Evolutionary conservation across 2,329 filamentous ascomycete genomes (phyloP).

Genomic region (Cladophialophora exuberans): DNA sequence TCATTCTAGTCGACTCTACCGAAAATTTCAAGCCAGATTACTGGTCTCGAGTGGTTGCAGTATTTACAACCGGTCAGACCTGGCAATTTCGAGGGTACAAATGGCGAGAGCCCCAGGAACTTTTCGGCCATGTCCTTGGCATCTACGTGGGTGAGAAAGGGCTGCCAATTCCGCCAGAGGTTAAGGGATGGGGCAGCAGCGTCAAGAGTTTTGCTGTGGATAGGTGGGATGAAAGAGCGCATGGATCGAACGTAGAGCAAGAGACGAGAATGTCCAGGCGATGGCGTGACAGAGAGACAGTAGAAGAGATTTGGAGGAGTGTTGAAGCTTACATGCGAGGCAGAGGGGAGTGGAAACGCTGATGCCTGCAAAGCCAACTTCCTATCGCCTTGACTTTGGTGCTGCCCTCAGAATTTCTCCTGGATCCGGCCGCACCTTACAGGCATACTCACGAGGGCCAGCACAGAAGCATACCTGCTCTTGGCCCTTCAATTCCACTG

Average conservation of each 20-base stretch:
- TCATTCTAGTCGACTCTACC: constrained; percentile 91
- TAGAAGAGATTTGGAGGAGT: constrained; percentile 87
- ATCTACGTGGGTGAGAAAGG: constrained; percentile 91
- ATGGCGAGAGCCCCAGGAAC: constrained; percentile 83
- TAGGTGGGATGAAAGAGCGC: constrained; percentile 67
- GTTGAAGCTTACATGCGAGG: constrained; percentile 86
- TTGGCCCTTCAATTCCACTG: no score
- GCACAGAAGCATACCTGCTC: no score
- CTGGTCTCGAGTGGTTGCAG: constrained; percentile 91
- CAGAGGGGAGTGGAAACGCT: constrained; percentile 58
- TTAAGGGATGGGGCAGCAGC: constrained; percentile 82
- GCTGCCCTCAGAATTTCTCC: no score
- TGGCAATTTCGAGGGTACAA: constrained; percentile 99
- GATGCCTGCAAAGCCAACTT: background rate
- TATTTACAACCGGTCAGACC: constrained; percentile 95
- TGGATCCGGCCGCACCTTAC: no score
- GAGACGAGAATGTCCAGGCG: constrained; percentile 51
- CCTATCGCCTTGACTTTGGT: background rate
- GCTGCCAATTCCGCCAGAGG: constrained; percentile 74
- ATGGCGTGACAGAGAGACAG: constrained; percentile 90
- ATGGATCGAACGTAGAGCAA: constrained; percentile 32
- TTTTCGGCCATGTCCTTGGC: constrained; percentile 86
- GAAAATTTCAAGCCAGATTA: constrained; percentile 98
- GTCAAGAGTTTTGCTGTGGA: constrained; percentile 82
- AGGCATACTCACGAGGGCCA: no score